Conservation (phyloP, 495 filamentous ascomycete genomes). For the Lindgomyces ingoldianus region DNA sequence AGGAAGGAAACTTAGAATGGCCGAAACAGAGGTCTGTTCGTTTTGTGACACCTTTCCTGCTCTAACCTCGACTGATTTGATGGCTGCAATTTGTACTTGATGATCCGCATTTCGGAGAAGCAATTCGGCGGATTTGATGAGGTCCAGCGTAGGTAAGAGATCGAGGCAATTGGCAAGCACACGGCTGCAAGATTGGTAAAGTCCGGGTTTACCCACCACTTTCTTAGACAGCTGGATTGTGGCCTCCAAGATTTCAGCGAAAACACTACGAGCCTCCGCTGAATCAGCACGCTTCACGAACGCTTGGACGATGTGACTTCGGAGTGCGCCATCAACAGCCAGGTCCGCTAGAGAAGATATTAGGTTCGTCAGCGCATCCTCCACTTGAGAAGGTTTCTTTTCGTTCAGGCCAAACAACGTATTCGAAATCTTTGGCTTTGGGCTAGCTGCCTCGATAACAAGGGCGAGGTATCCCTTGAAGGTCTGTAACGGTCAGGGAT, state of each 20-base stretch:
- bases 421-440: slow-evolving; percentile 67
- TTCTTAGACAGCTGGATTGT: slow-evolving; percentile 39
- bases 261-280: slow-evolving; percentile 29
- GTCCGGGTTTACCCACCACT: slow-evolving; percentile 4
- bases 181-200: slow-evolving; percentile 65
- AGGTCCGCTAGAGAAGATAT: slow-evolving; percentile 60
- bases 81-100: slow-evolving; percentile 72
- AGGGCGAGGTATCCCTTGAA: slow-evolving; percentile 62
- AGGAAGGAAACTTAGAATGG: slow-evolving; percentile 79
- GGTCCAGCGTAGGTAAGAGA: slow-evolving; percentile 77
- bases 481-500: slow-evolving; percentile 24
- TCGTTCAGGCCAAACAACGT: slow-evolving; percentile 66
- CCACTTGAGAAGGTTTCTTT: slow-evolving; percentile 60
- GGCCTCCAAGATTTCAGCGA: slow-evolving; percentile 58
- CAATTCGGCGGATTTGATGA: slow-evolving; percentile 78
- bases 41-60: slow-evolving; percentile 66
- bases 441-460: slow-evolving; percentile 68
- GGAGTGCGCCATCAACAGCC: slow-evolving; percentile 52
- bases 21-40: slow-evolving; percentile 64
- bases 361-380: slow-evolving; percentile 62
- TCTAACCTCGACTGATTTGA: slow-evolving; percentile 74
- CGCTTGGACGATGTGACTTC: slow-evolving; percentile 25
- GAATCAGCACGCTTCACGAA: slow-evolving; percentile 14
- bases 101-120: slow-evolving; percentile 72
- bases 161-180: slow-evolving; percentile 73